Conservation (phyloP, 2,329 filamentous ascomycete species). For the Arthrinium puccinioides region DNA sequence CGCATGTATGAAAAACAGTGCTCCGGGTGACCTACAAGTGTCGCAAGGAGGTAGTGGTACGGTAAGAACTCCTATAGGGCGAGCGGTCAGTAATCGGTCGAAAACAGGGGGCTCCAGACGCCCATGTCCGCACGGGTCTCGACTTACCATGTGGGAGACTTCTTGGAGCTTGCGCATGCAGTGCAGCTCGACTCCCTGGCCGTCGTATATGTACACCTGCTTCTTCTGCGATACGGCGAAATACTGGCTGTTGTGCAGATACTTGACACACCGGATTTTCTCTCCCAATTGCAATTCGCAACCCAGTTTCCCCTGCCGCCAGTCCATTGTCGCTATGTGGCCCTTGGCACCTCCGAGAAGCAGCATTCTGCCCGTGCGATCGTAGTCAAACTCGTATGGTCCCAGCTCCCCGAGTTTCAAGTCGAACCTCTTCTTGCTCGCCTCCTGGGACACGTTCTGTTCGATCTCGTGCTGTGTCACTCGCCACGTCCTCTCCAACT, state of each 20-base stretch:
- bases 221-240: constrained; percentile 97
- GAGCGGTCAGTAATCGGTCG: neutral
- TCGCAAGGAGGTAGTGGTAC: constrained; percentile 90
- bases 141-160: constrained; percentile 64
- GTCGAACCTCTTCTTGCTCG: constrained; percentile 89
- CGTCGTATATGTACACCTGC: constrained; percentile 94
- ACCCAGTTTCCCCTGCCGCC: constrained; percentile 42
- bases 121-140: too few species aligned
- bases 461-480: constrained; percentile 83
- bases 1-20: neutral
- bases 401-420: constrained; percentile 76
- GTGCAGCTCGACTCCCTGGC: constrained; percentile 80
- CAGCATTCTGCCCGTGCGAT: constrained; percentile 78
- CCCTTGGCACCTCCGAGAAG: constrained; percentile 85
- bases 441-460: constrained; percentile 67
- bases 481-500: constrained; percentile 87
- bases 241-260: constrained; percentile 90
- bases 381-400: constrained; percentile 85
- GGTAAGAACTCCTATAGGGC: constrained; percentile 70
- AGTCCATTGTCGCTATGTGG: constrained; percentile 88
- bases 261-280: constrained; percentile 81
- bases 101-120: too few species aligned
- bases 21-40: constrained; percentile 52
- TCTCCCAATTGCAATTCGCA: constrained; percentile 89
- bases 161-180: constrained; percentile 86